Base-by-base conservation (phyloP, 176 grass and related monocot species). In the Chloris gayana region DNA sequence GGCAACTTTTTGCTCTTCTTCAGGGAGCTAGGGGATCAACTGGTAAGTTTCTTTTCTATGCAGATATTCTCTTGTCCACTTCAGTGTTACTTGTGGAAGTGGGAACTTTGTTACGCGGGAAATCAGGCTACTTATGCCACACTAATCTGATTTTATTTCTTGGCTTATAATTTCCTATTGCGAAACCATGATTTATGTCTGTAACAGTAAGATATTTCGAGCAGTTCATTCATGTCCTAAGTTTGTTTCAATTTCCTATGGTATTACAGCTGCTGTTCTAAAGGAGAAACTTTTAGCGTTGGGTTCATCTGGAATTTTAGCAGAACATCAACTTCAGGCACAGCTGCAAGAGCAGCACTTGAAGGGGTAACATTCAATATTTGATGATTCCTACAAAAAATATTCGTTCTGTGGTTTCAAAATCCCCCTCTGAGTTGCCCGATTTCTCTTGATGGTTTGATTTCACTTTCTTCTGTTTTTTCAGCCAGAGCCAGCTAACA, bases 21-120 rank as follows among this genome's bases (percentile, higher is more conserved):
- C 92, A 99, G 84, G 89, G 96, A 87, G 96, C 96, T 65, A 99
- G 92, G 76, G 96, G 96, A 72, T 99, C 96, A 74, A 99, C 93
- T 62, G 92, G 96, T 95, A 92, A 89, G 76, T 38, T 83, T 64
- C 24, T 17, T 89, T 79, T 76, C 46, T 2, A 12, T 57, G 15
- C 44, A 71, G 35, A 34, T 71, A 71, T 81, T 75, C 24, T 84
- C 31, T 69, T 50, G 46, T 31, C 71, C 50, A 42, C 41, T 66
- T 74, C 32, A 68, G 26, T 70, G 42, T 26, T 10, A 15, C 18
- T 63, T 44, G 61, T 56, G 26, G 18, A 75, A 64, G 63, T 75
- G 14, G 53, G 51, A 79, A 74, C 76, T 30, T 67, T 61, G 15
- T 74, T 68, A 1, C 67, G 61, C 9, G 31, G 39, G 31, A 47